Evolutionary conservation across 2,329 filamentous ascomycete species (phyloP).

Genomic region (Clarireedia monteithiana): DNA sequence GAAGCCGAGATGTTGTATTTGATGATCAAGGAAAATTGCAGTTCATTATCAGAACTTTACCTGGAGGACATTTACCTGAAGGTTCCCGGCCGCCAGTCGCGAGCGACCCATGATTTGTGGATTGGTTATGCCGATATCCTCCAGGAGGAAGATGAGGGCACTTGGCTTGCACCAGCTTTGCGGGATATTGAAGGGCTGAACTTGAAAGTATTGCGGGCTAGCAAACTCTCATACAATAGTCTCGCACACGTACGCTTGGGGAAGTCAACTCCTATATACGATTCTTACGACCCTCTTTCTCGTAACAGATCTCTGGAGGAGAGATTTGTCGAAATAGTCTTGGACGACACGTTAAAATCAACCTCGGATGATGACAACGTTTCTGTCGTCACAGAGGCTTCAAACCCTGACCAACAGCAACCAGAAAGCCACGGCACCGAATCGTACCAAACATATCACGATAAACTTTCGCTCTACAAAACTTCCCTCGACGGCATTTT

Average conservation of each 20-base stretch:
- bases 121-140: slow-evolving; percentile 20
- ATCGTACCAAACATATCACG: slow-evolving; percentile 23
- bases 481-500: slow-evolving; percentile 28
- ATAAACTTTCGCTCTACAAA: slow-evolving; percentile 27
- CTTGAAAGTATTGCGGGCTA: slow-evolving; percentile 25
- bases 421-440: slow-evolving; percentile 24
- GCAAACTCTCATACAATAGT: slow-evolving; percentile 13
- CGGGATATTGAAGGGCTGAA: slow-evolving; percentile 21
- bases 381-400: too few relatives aligned
- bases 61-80: slow-evolving; percentile 29
- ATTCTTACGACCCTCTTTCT: slow-evolving; percentile 22
- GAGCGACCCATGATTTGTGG: slow-evolving; percentile 22
- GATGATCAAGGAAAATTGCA: slow-evolving; percentile 22
- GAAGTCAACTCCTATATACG: slow-evolving; percentile 17
- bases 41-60: slow-evolving; percentile 28
- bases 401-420: too few relatives aligned
- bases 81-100: slow-evolving; percentile 16
- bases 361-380: too few relatives aligned
- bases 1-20: slow-evolving; percentile 19
- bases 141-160: slow-evolving; percentile 11
- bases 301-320: slow-evolving; percentile 24
- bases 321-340: slow-evolving; percentile 28
- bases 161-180: slow-evolving; percentile 26
- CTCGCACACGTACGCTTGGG: too few relatives aligned
- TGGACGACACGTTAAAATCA: slow-evolving; percentile 1